Conservation (phyloP, 2,329 filamentous ascomycete genomes). For the Paecilomyces variotii region DNA sequence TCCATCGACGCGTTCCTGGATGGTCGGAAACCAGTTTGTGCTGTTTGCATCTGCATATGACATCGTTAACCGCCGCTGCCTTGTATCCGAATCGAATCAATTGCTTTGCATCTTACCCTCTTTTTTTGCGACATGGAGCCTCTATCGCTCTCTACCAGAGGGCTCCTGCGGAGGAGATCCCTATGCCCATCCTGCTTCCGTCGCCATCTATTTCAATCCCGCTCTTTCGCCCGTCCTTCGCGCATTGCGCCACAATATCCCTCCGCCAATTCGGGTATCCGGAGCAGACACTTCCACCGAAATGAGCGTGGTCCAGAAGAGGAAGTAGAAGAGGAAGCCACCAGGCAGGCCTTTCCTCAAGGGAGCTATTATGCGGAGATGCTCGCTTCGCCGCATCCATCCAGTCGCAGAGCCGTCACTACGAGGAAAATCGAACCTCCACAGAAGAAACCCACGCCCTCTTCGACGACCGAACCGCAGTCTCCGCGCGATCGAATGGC, state of each 20-base stretch:
- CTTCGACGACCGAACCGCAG: constrained; percentile 13
- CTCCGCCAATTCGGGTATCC: not conserved
- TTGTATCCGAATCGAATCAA: not conserved
- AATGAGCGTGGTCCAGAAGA: not conserved
- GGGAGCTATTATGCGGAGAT: constrained; percentile 39
- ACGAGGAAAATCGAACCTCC: constrained; percentile 9
- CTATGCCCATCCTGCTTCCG: not conserved
- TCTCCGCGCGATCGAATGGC: constrained; percentile 44
- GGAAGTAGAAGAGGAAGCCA: not conserved
- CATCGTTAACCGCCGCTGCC: not conserved
- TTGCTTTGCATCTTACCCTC: not conserved
- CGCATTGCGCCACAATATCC: not conserved
- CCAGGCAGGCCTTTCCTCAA: constrained; percentile 30
- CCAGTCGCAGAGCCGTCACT: constrained; percentile 11
- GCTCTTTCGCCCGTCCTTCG: not conserved
- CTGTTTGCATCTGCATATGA: not conserved
- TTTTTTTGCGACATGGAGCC: constrained; percentile 17
- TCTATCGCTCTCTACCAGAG: constrained; percentile 12
- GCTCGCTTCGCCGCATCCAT: constrained; percentile 23
- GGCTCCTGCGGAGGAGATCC: constrained; percentile 10
- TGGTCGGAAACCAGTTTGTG: not conserved
- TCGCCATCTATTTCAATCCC: not conserved
- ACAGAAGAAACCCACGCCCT: constrained; percentile 12
- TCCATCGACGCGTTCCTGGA: not conserved
- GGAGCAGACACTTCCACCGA: not conserved